Conservation (phyloP, 2,329 filamentous ascomycete species). For the Aquanectria penicillioides region DNA sequence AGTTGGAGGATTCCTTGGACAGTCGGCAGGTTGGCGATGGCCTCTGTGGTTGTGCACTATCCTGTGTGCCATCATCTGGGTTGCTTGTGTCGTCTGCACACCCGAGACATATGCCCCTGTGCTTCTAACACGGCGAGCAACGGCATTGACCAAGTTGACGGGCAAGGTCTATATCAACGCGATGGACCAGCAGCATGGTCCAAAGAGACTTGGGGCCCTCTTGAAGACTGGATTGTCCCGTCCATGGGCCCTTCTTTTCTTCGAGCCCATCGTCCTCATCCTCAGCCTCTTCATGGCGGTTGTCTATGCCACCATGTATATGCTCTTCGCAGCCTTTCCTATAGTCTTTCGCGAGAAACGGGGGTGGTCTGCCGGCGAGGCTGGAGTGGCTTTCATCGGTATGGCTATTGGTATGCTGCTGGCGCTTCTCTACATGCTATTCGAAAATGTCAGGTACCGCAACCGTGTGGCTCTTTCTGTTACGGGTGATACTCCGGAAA, state of each 20-base stretch:
- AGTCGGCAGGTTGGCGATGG: neutral
- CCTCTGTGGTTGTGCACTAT: neutral
- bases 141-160: neutral
- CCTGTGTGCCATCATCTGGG: neutral
- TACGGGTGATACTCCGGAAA: slow-evolving; percentile 50
- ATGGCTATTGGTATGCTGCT: neutral
- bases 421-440: neutral
- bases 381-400: neutral
- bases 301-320: neutral
- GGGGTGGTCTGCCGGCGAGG: neutral
- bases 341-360: neutral
- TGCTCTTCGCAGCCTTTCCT: neutral
- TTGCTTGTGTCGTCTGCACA: neutral
- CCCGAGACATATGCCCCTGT: slow-evolving; percentile 8
- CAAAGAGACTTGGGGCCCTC: neutral
- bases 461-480: neutral
- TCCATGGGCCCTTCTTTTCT: neutral
- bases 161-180: neutral
- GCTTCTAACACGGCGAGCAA: neutral
- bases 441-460: neutral
- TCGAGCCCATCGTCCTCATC: neutral
- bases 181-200: neutral
- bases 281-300: neutral
- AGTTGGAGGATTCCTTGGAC: neutral
- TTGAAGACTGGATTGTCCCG: neutral